A percentile compares a stretch with the other conserved stretches of the same genome.
Evolutionary conservation across 805 yeast genomes (phyloP).

Genomic region (Scheffersomyces lignosus): DNA sequence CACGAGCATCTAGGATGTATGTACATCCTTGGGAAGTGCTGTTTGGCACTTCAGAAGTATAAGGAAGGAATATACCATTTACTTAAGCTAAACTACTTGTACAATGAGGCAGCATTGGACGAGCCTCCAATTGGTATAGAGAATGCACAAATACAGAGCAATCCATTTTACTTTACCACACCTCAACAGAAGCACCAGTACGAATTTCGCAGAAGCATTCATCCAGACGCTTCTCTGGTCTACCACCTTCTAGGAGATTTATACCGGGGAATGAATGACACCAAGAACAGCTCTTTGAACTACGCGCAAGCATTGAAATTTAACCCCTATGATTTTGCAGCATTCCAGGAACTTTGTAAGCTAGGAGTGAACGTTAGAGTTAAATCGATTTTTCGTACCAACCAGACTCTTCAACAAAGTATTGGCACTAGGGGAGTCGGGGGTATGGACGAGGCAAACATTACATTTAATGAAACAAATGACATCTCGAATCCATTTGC

Average conservation of each 20-base stretch:
- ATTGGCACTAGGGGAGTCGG: background rate
- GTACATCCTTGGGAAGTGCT: conserved; percentile 70
- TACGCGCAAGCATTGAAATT: conserved; percentile 67
- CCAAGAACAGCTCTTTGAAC: conserved; percentile 62
- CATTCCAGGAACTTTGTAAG: conserved; percentile 71
- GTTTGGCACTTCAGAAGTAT: conserved; percentile 53
- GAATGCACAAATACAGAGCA: background rate
- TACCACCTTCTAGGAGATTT: conserved; percentile 71
- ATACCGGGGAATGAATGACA: conserved; percentile 57
- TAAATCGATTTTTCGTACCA: conserved; percentile 48
- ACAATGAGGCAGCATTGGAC: conserved; percentile 21
- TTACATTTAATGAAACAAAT: conserved; percentile 1
- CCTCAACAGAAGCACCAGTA: conserved; percentile 29
- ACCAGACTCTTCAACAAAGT: conserved; percentile 4
- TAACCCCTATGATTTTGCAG: conserved; percentile 86
- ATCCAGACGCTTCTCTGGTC: conserved; percentile 72
- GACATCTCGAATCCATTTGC: conserved; percentile 31
- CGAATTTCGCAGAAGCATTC: conserved; percentile 36
- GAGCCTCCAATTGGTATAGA: background rate
- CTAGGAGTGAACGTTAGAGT: conserved; percentile 71
- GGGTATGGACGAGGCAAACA: conserved; percentile 2
- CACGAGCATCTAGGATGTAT: conserved; percentile 71
- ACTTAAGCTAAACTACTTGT: conserved; percentile 28
- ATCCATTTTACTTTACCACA: conserved; percentile 15
- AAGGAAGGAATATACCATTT: conserved; percentile 60